Base-by-base conservation (phyloP, 225 moss, liverwort and hornwort species). In the Sphagnum tenellum region DNA sequence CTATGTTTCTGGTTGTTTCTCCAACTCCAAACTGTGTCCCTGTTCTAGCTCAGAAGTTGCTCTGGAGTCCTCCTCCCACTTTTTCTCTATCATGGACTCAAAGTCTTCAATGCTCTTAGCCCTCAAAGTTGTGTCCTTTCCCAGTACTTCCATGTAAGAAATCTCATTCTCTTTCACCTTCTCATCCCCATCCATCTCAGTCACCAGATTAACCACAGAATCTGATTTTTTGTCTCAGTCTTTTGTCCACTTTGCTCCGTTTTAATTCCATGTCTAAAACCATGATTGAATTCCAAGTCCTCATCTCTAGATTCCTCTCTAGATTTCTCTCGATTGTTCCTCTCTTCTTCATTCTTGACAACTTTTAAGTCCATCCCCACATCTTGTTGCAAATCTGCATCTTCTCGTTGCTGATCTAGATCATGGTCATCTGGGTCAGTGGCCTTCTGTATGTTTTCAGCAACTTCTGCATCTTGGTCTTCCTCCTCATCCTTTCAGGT, bases 261-360 rank as follows among this genome's bases (percentile, higher is more conserved):
- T 57, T 5, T 50, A 56, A 60, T 58, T 65, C 12, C 12, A 29
- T 46, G 46, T 3, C 55, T 56, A 55, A 55, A 60, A 54, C 64
- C 45, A 54, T 65, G 60, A 56, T 70, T 50, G 59, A 66, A 13
- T 64, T 67, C 60, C 49, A 13, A 45, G 64, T 72, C 69, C 57
- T 57, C 66, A 59, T 63, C 67, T 66, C 57, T 55, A 47, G 55
- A 45, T 47, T 57, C 66, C 12, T 67, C 64, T 54, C 49, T 50
- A 46, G 5, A 64, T 10, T 76, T 73, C 64, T 78, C 78, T 64
- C 66, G 67, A 49, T 78, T 73, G 52, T 53, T 64, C 64, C 67
- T 73, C 59, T 67, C 73, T 78, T 74, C 59, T 71, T 78, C 78
- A 60, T 67, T 74, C 68, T 71, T 74, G 8, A 74, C 65, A 53